Base-by-base conservation (phyloP, 306 rosid genomes). In the Clitoria ternatea region DNA sequence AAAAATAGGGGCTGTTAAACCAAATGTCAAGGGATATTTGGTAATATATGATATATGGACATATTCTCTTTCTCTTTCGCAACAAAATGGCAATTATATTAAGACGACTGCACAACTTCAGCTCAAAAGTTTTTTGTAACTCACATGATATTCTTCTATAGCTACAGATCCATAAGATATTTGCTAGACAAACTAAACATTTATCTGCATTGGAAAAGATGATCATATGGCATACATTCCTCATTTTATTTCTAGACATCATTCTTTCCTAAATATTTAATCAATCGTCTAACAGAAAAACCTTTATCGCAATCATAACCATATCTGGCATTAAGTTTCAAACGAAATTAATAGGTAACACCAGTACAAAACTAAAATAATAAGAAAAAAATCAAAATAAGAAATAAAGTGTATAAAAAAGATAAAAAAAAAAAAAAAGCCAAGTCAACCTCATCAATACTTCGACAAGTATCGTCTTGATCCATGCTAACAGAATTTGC, bases 401-500 rank as follows among this genome's bases (percentile, higher is more conserved):
- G n/a, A n/a, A n/a, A n/a, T n/a, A n/a, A n/a, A n/a, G n/a, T n/a
- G n/a, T n/a, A n/a, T n/a, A n/a, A n/a, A n/a, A n/a, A n/a, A n/a
- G 11, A 55, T 12, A 56, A 17, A 36, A 65, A 14, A 45, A 23
- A 7, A 7, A 14, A 36, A 60, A 8, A 18, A 12, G 12, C 43
- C 12, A 54, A 53, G 45, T 19, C 69, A 55, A 86, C 97, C 89
- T 88, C 85, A 12, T 78, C 81, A 24, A 77, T 53, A 66, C 44
- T 66, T 49, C 73, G 74, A 56, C n/a, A 11, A 24, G 35, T 54
- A 27, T 83, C 83, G 17, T 85, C 77, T 68, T 83, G 85, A 59
- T 85, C 85, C 15, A 85, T 73, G 50, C 79, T 78, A 32, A 87
- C 83, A 27, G 91, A 91, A 75, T 69, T 83, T 61, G 97, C 96